Evolutionary conservation across 140 eudicot genomes (phyloP), one percentile per base, ranked within the genome.

Genomic region (Ambrosia hybrid): DNA sequence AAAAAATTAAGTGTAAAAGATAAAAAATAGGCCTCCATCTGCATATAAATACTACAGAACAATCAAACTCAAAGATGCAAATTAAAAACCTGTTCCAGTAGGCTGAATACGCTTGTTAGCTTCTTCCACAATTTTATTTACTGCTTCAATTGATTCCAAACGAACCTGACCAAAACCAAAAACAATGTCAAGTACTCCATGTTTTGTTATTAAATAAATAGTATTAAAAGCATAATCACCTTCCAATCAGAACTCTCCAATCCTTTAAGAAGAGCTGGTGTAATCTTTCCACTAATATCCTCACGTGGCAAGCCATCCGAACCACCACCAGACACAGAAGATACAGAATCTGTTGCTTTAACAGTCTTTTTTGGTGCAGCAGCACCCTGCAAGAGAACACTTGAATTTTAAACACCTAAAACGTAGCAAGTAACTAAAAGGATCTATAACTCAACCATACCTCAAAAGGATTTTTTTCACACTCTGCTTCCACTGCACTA

Each of bases 101-200:
- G 99, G 92, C 74, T 91, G 99, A 78, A 95, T 85, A 70, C 99
- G 96, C 70, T 87, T 95, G 87, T 95, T 95, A 61, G 99, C 97
- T 81, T 95, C 99, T 76, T 91, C 97, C 81, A 95, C 71, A 8
- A 95, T 88, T 80, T 83, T 91, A 73, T 82, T 91, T 48, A 95
- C 95, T n/a, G 91, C 84, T 81, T 95, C 99, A 78, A 95, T 95
- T 72, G 99, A 91, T 77, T 95, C 97, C 85, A 91, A 79, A 62
- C 99, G 99, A 43, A 83, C 17, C 97, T 95, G 82, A 52, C 72
- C 63, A 72, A 53, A 62, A 72, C 38, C 12, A 73, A 68, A 36
- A 68, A 16, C 63, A 57, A 57, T 64, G 67, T 71, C 67, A 67
- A 51, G 6, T 45, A 21, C 66, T 46, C 39, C 62, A 65, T 34